These are phyloP conservation scores for Pythium aquatile DNA, from an alignment of 352 stramenopile species.

Conservation along the genomic window DNA sequence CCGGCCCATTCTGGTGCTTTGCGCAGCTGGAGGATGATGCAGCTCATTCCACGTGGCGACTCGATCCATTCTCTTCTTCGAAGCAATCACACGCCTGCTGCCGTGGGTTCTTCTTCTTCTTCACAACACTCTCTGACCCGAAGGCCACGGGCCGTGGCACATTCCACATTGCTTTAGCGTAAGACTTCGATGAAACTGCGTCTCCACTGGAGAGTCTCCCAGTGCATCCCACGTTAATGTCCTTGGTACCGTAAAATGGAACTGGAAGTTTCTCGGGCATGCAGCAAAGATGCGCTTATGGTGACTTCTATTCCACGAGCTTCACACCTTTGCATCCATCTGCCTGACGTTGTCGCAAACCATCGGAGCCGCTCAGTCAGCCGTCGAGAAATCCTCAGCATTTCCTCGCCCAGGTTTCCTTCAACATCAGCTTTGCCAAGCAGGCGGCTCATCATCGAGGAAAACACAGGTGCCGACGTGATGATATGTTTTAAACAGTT, in stretches of 20 bases:
- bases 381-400: neutral
- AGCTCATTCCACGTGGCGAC: neutral
- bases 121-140: too few relatives aligned
- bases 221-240: too few relatives aligned
- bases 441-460: neutral
- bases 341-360: neutral
- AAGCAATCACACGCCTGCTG: too few relatives aligned
- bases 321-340: conserved; percentile 8
- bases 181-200: too few relatives aligned
- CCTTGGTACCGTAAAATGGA: too few relatives aligned
- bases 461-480: conserved; percentile 7
- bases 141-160: too few relatives aligned
- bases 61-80: neutral
- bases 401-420: neutral
- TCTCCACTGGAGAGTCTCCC: too few relatives aligned
- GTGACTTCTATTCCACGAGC: neutral
- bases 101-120: too few relatives aligned
- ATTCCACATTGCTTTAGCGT: too few relatives aligned
- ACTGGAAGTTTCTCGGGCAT: neutral
- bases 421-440: conserved; percentile 5
- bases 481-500: conserved; percentile 16
- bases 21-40: neutral
- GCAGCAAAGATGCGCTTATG: neutral
- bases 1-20: conserved; percentile 7
- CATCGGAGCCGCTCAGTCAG: neutral